Conservation (phyloP, 768 basidiomycete species). For the Amanita muscaria region DNA sequence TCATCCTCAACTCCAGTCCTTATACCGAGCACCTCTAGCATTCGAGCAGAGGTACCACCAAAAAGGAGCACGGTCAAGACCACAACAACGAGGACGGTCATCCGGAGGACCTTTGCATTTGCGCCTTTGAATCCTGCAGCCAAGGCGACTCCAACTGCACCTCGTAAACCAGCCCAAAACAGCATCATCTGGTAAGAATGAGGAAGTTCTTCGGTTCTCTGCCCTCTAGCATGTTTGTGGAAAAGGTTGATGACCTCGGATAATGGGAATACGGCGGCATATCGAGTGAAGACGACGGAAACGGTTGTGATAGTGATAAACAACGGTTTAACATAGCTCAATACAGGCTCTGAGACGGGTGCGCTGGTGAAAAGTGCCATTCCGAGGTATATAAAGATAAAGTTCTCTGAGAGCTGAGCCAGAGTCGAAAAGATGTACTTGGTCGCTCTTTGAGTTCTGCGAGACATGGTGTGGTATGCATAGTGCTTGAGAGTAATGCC, state of each 20-base stretch:
- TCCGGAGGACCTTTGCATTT: conserved; percentile 84
- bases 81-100: conserved; percentile 91
- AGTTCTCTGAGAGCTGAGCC: conserved; percentile 94
- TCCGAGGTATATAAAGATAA: conserved; percentile 98
- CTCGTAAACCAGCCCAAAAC: conserved; percentile 96
- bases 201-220: conserved; percentile 83
- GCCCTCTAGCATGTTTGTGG: conserved; percentile 73
- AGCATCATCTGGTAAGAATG: conserved; percentile 99
- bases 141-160: conserved; percentile 95
- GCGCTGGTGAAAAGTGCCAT: conserved; percentile 90
- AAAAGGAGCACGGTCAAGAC: conserved; percentile 92
- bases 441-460: conserved; percentile 83
- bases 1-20: conserved; percentile 93
- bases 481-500: conserved; percentile 99
- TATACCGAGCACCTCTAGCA: conserved; percentile 97
- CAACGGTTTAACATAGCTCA: conserved; percentile 86
- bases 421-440: conserved; percentile 95
- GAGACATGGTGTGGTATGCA: conserved; percentile 99
- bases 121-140: conserved; percentile 94
- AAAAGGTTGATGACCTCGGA: conserved; percentile 94
- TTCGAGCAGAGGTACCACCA: conserved; percentile 93
- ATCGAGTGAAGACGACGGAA: conserved; percentile 90
- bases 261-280: conserved; percentile 91
- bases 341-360: conserved; percentile 68
- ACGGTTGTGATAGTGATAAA: conserved; percentile 91